Conservation (phyloP, 768 basidiomycete species). For the Tricholoma flavovirens region DNA sequence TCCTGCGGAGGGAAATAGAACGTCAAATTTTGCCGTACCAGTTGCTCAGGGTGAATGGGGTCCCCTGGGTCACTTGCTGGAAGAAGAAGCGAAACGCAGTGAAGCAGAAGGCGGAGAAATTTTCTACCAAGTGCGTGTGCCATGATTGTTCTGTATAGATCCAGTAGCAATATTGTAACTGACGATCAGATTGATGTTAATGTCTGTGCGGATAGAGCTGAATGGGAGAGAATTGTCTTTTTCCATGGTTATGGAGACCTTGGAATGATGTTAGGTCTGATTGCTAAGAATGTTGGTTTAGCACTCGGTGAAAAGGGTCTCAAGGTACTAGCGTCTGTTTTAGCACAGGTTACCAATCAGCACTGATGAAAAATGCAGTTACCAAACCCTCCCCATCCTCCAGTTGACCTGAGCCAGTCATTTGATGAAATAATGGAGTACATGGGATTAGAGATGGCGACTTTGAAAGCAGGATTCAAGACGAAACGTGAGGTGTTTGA, state of each 20-base stretch:
- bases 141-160: neutral
- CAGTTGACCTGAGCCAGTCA: slow-evolving; percentile 45
- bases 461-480: slow-evolving; percentile 48
- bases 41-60: slow-evolving; percentile 36
- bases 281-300: slow-evolving; percentile 48
- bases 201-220: slow-evolving; percentile 45
- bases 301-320: slow-evolving; percentile 48
- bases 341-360: neutral
- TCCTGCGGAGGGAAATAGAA: slow-evolving; percentile 45
- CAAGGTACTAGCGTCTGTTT: slow-evolving; percentile 31
- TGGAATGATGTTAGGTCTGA: slow-evolving; percentile 60
- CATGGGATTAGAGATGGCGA: slow-evolving; percentile 49
- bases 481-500: slow-evolving; percentile 50
- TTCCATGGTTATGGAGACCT: slow-evolving; percentile 67
- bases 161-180: neutral
- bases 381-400: slow-evolving; percentile 36
- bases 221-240: slow-evolving; percentile 47
- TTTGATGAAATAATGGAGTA: slow-evolving; percentile 48
- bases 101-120: slow-evolving; percentile 25
- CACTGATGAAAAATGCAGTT: slow-evolving; percentile 20
- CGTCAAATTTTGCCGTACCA: slow-evolving; percentile 59
- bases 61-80: slow-evolving; percentile 18
- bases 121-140: slow-evolving; percentile 35
- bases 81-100: slow-evolving; percentile 23
- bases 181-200: slow-evolving; percentile 53